Evolutionary conservation across 805 yeast species (phyloP).

Genomic region (Kodamaea nitidulidarum): DNA sequence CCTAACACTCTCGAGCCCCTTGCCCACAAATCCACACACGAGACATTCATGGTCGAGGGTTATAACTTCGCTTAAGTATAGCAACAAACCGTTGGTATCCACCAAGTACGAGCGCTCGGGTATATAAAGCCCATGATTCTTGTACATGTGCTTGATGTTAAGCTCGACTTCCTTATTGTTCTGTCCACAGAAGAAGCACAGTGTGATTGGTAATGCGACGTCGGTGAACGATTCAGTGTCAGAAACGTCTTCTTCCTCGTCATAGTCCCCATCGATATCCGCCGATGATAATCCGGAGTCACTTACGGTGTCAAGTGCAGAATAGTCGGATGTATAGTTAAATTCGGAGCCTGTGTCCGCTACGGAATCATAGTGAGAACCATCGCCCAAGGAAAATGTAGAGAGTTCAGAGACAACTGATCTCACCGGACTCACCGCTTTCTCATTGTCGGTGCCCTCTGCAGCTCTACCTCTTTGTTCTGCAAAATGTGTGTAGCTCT

Average conservation of each 20-base stretch:
- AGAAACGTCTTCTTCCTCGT: conserved; percentile 18
- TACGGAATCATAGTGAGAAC: conserved; percentile 21
- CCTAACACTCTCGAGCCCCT: conserved; percentile 36
- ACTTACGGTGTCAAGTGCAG: conserved; percentile 13
- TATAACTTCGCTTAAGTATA: conserved; percentile 35
- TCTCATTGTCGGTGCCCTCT: conserved; percentile 19
- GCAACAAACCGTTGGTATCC: conserved; percentile 37
- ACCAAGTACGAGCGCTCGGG: conserved; percentile 39
- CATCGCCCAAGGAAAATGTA: conserved; percentile 52
- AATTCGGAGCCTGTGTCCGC: conserved; percentile 51
- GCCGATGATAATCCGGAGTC: conserved; percentile 8
- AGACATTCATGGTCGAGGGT: conserved; percentile 41
- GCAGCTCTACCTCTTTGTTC: conserved; percentile 33
- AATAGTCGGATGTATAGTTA: conserved; percentile 27
- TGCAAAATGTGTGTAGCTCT: too few species aligned
- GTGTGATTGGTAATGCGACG: conserved; percentile 43
- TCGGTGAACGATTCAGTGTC: conserved; percentile 22
- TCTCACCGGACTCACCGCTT: conserved; percentile 50
- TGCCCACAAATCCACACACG: conserved; percentile 43
- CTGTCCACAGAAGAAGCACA: conserved; percentile 57
- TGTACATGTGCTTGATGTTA: conserved; percentile 46
- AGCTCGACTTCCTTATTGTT: conserved; percentile 51
- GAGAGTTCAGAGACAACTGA: conserved; percentile 55
- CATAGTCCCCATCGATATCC: neutral
- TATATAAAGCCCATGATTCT: conserved; percentile 42